Evolutionary conservation across 495 filamentous ascomycete genomes (phyloP).

Genomic region (Neurospora sp.): DNA sequence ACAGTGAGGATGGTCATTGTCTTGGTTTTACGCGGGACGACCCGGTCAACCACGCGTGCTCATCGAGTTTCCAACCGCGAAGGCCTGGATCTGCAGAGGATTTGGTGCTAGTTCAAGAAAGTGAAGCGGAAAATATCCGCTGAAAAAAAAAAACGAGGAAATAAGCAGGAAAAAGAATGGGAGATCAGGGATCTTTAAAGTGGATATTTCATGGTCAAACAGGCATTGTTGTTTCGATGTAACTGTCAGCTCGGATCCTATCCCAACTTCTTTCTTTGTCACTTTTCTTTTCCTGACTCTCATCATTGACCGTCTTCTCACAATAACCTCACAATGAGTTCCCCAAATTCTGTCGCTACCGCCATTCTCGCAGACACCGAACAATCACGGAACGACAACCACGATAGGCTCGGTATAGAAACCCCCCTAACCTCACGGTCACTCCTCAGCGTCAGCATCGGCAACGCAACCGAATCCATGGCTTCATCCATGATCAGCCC

Average conservation of each 20-base stretch:
- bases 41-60: neutral
- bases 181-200: neutral
- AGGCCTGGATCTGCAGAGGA: neutral
- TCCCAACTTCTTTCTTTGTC: neutral
- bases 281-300: neutral
- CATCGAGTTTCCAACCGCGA: neutral
- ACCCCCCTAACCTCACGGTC: neutral
- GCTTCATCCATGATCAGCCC: neutral
- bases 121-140: neutral
- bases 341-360: neutral
- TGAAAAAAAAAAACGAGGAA: neutral
- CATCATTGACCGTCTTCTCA: neutral
- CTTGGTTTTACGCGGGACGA: neutral
- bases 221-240: neutral
- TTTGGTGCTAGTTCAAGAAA: neutral
- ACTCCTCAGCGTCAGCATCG: neutral
- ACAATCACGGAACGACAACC: neutral
- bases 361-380: neutral
- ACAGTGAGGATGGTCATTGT: neutral
- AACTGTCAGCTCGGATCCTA: neutral
- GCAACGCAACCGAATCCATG: neutral
- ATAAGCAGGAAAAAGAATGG: neutral
- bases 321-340: neutral
- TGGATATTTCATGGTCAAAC: neutral
- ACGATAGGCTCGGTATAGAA: neutral